These are phyloP conservation scores for Capsella rubella DNA, from an alignment of 441 rosid species.

Conservation along the genomic window DNA sequence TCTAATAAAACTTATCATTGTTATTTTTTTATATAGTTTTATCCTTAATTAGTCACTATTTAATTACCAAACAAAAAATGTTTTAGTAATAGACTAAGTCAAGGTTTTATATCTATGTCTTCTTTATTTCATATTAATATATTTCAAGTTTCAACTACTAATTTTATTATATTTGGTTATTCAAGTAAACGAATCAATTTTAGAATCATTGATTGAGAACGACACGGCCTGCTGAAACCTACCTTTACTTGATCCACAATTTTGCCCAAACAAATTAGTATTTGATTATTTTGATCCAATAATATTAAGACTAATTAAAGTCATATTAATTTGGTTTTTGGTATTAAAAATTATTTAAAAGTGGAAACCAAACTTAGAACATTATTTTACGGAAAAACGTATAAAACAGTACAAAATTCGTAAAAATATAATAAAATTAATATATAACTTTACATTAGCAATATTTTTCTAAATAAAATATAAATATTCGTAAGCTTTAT, in stretches of 20 bases:
- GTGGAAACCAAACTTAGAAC: no score
- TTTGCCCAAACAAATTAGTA: not conserved
- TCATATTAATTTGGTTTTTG: not conserved
- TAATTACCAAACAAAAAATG: conserved; percentile 1
- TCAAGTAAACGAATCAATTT: conserved; percentile 21
- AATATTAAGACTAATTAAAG: no score
- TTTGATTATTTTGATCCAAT: no score
- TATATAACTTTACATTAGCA: no score
- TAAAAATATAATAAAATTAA: no score
- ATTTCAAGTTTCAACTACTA: conserved; percentile 19
- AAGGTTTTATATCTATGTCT: conserved; percentile 22
- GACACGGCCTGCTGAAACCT: conserved; percentile 30
- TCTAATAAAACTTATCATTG: conserved; percentile 37
- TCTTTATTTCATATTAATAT: not conserved
- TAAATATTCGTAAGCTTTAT: no score
- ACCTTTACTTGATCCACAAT: conserved; percentile 20
- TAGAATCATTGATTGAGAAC: conserved; percentile 14
- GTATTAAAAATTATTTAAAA: not conserved
- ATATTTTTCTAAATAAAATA: no score
- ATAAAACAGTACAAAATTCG: no score
- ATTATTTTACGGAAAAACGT: no score
- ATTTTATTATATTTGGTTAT: conserved; percentile 3
- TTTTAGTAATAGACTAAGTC: conserved; percentile 32
- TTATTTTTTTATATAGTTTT: not conserved
- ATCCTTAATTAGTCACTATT: conserved; percentile 17